phyloP scores from a whole-genome alignment of 306 rosid genomes.

The Cucurbita ficifolia region DNA sequence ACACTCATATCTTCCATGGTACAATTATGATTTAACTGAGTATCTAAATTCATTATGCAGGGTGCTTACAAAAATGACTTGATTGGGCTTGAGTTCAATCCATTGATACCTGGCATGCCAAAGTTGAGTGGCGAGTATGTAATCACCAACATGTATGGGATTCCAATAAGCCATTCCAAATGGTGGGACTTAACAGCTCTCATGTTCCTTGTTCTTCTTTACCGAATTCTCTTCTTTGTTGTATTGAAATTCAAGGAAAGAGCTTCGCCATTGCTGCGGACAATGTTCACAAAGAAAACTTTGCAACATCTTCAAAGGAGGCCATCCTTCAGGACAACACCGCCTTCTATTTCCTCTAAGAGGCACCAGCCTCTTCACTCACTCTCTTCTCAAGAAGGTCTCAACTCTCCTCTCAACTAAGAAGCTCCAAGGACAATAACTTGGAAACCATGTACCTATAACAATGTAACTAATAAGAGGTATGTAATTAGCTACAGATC shows the following conservation, averaged over 20 bases:
- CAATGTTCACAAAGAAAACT: slow-evolving; percentile 38
- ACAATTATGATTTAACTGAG: background rate
- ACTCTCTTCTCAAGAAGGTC: slow-evolving; percentile 78
- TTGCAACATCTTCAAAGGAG: slow-evolving; percentile 48
- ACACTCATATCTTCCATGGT: background rate
- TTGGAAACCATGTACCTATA: background rate
- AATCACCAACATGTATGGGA: slow-evolving; percentile 48
- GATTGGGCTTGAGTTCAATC: slow-evolving; percentile 74
- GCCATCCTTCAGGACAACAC: slow-evolving; percentile 58
- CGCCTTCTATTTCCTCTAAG: slow-evolving; percentile 48
- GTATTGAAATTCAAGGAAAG: slow-evolving; percentile 66
- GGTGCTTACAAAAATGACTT: slow-evolving; percentile 87
- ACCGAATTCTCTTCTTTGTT: slow-evolving; percentile 48
- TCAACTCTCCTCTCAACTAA: slow-evolving; percentile 58
- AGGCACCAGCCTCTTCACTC: slow-evolving; percentile 60
- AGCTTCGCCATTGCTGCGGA: slow-evolving; percentile 37
- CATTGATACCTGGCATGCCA: slow-evolving; percentile 37
- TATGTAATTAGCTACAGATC: background rate
- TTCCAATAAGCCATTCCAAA: slow-evolving; percentile 47
- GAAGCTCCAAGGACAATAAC: slow-evolving; percentile 6
- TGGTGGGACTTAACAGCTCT: slow-evolving; percentile 91
- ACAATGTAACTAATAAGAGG: background rate
- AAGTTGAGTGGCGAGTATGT: slow-evolving; percentile 60
- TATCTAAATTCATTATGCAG: slow-evolving; percentile 24
- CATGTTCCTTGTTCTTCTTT: slow-evolving; percentile 29